Base-by-base conservation (phyloP, 1,284 basidiomycete species). In the Ustilago shanxiensis region DNA sequence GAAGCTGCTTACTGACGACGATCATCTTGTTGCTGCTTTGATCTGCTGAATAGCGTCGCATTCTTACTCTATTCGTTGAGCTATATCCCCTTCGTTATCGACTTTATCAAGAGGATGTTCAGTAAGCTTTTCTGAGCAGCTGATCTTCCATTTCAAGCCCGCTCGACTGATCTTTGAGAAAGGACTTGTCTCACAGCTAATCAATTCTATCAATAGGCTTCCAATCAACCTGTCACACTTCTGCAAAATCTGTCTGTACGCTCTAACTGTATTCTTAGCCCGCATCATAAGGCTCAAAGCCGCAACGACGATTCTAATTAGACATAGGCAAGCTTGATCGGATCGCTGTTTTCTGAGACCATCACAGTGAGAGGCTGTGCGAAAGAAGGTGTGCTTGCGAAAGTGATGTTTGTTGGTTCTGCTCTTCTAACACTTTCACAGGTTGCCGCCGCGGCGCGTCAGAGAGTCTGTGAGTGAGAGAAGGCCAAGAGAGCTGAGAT, bases 61-160 rank as follows among this genome's bases (percentile, higher is more conserved):
- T 77, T 77, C 56, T 47, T 73, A 45, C 67, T 77, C 37, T 77
- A 77, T 51, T 77, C 73, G 60, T 49, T 79, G 52, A 72, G 68
- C 33, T 79, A 79, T 65, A 79, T 79, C 35, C 77, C 77, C 24
- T 80, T 74, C 63, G 73, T 71, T 47, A 75, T 77, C 57, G 72
- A 78, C 62, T 79, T 80, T 57, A 63, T 82, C 77, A 82, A 82
- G 60, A 62, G 72, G 24, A 77, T 82, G 66, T 68, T 78, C 45
- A 64, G 35, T 54, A 80, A 75, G 63, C 64, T 80, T 35, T 76
- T 82, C 54, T 78, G 49, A 70, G 49, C 35, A 5, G 22, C 37
- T 7, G 6, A 5, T 5, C 31, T 33, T 33, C 31, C n/a, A n/a
- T n/a, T n/a, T 33, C 31, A 33, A 6, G 31, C 31, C n/a, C 35